A percentile compares a stretch with the other conserved stretches of the same genome.
phyloP scores from a whole-genome alignment of 2,329 filamentous ascomycete genomes.

The Corinectria fuckeliana region DNA sequence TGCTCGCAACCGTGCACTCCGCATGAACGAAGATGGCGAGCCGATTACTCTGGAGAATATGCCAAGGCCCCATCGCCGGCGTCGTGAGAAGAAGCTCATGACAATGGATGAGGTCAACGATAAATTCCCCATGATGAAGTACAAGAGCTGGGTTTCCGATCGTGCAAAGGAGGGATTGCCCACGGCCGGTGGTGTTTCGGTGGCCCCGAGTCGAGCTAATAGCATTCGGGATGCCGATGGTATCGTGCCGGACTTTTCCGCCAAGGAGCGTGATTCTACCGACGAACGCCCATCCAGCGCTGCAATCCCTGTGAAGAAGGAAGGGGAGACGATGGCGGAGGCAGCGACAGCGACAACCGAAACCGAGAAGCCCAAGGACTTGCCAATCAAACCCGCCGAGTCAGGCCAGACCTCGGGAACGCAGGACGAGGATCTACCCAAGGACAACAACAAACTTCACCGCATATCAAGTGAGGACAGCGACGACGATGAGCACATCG shows the following conservation, averaged over 20 bases:
- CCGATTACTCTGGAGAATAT: slow-evolving; percentile 87
- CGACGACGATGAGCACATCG: slow-evolving; percentile 80
- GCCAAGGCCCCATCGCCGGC: slow-evolving; percentile 81
- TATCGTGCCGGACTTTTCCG: slow-evolving; percentile 52
- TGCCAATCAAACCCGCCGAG: slow-evolving; percentile 22
- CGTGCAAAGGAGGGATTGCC: slow-evolving; percentile 85
- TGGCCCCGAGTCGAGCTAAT: slow-evolving; percentile 73
- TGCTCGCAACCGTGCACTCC: slow-evolving; percentile 83
- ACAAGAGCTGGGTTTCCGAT: slow-evolving; percentile 90
- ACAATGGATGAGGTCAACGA: slow-evolving; percentile 99
- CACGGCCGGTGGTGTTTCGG: slow-evolving; percentile 81
- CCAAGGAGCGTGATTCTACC: slow-evolving; percentile 54
- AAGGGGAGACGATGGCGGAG: slow-evolving; percentile 27
- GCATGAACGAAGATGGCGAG: slow-evolving; percentile 81
- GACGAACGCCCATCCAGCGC: slow-evolving; percentile 47
- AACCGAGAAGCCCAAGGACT: slow-evolving; percentile 32
- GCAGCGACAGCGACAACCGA: slow-evolving; percentile 14
- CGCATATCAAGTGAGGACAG: slow-evolving; percentile 58
- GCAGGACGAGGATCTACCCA: slow-evolving; percentile 32
- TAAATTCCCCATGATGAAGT: slow-evolving; percentile 93
- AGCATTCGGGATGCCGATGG: slow-evolving; percentile 75
- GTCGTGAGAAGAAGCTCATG: slow-evolving; percentile 98
- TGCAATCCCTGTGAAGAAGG: slow-evolving; percentile 20
- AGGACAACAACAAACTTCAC: slow-evolving; percentile 41
- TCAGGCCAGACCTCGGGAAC: slow-evolving; percentile 34